These are phyloP conservation scores for Clausena lansium DNA, from an alignment of 345 rosid genomes.

Conservation along the genomic window DNA sequence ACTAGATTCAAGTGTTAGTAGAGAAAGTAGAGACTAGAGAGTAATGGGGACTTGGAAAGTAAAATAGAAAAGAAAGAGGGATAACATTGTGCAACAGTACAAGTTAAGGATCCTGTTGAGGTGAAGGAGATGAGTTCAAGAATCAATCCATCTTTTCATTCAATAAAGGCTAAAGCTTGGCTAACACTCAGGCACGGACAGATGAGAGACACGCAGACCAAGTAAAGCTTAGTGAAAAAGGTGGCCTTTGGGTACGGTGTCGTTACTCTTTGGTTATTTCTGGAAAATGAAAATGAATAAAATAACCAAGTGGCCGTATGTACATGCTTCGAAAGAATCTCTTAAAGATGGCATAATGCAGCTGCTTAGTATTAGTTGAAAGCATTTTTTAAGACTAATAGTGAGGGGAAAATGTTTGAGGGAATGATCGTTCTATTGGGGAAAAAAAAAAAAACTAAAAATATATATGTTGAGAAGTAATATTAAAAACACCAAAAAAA, in stretches of 20 bases:
- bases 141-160: constrained; percentile 5
- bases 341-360: not conserved
- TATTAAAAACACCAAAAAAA: no score
- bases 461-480: no score
- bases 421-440: no score
- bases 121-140: constrained; percentile 12
- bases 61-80: not conserved
- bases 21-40: not conserved
- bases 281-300: no score
- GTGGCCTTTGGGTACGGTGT: not conserved
- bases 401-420: no score
- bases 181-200: not conserved
- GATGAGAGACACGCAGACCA: not conserved
- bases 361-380: not conserved
- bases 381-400: no score
- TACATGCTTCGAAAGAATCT: no score
- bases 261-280: not conserved
- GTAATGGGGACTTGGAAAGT: not conserved
- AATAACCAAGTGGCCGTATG: not conserved
- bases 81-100: not conserved
- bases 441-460: no score
- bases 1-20: not conserved
- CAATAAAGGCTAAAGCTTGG: not conserved
- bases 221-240: not conserved
- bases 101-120: constrained; percentile 4